Evolutionary conservation across 192 early-diverging fungal genomes (phyloP).

Genomic region (Ambispora gerdemannii): DNA sequence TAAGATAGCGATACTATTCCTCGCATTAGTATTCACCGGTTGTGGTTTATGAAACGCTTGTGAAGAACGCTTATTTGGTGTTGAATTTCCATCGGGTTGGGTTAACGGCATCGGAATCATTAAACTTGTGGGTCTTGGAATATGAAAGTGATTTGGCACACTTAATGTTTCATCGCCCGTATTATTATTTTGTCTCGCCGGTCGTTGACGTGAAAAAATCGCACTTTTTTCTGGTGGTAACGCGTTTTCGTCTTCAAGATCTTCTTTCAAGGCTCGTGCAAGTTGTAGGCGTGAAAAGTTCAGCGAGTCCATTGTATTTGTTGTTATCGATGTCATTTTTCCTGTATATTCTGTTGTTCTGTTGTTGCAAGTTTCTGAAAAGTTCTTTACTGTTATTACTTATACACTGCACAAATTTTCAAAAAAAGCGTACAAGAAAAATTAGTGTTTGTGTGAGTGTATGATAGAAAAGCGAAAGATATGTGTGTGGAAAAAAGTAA

Average conservation of each 20-base stretch:
- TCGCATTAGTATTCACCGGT: not conserved
- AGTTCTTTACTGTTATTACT: too few species aligned
- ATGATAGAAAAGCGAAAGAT: too few species aligned
- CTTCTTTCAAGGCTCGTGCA: slow-evolving; percentile 6
- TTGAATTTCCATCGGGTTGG: not conserved
- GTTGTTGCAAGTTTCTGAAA: too few species aligned
- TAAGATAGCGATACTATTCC: not conserved
- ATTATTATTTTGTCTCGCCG: not conserved
- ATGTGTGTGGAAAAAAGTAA: too few species aligned
- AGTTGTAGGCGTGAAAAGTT: slow-evolving; percentile 6
- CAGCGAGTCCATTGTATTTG: too few species aligned
- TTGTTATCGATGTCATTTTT: too few species aligned
- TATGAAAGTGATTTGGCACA: not conserved
- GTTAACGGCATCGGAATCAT: not conserved
- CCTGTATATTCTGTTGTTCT: too few species aligned
- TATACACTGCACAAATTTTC: too few species aligned
- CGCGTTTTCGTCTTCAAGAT: not conserved
- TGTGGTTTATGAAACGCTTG: not conserved
- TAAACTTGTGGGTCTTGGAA: not conserved
- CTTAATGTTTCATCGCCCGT: not conserved
- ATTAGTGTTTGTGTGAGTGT: too few species aligned
- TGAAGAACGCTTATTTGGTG: not conserved
- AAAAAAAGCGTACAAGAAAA: too few species aligned
- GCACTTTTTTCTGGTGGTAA: not conserved
- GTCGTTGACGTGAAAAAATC: not conserved